These are phyloP conservation scores for Clonostachys rhizophaga DNA, from an alignment of 2,329 filamentous ascomycete genomes.

Conservation along the genomic window DNA sequence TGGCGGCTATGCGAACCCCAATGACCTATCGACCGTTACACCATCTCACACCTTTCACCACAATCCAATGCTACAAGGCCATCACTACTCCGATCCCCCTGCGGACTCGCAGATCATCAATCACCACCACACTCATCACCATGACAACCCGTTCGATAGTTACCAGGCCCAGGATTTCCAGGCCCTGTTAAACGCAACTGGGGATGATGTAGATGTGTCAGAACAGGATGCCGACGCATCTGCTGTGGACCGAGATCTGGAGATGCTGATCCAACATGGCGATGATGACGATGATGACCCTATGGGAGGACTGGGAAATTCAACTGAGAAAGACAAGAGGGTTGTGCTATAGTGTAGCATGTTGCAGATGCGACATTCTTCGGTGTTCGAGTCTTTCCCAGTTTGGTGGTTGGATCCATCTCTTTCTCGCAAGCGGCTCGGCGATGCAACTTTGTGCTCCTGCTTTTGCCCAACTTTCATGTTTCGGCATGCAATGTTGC, in stretches of 20 bases:
- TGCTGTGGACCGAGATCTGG: constrained; percentile 41
- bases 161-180: constrained; percentile 44
- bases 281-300: constrained; percentile 31
- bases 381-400: too few species aligned
- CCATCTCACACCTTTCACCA: constrained; percentile 22
- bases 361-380: too few species aligned
- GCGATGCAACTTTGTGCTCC: too few species aligned
- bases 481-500: too few species aligned
- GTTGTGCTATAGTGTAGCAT: too few species aligned
- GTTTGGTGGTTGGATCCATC: too few species aligned
- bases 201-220: constrained; percentile 22
- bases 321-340: too few species aligned
- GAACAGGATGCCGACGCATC: constrained; percentile 26
- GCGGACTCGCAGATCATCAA: constrained; percentile 58
- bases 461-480: too few species aligned
- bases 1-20: constrained; percentile 39
- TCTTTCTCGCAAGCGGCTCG: too few species aligned
- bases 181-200: constrained; percentile 44
- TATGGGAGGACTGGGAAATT: constrained; percentile 4
- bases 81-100: constrained; percentile 38
- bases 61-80: constrained; percentile 16
- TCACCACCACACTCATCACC: constrained; percentile 7
- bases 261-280: constrained; percentile 44
- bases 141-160: constrained; percentile 30
- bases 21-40: constrained; percentile 37